These are phyloP conservation scores for Fusarium begoniae DNA, from an alignment of 2,329 filamentous ascomycete genomes.

Conservation along the genomic window DNA sequence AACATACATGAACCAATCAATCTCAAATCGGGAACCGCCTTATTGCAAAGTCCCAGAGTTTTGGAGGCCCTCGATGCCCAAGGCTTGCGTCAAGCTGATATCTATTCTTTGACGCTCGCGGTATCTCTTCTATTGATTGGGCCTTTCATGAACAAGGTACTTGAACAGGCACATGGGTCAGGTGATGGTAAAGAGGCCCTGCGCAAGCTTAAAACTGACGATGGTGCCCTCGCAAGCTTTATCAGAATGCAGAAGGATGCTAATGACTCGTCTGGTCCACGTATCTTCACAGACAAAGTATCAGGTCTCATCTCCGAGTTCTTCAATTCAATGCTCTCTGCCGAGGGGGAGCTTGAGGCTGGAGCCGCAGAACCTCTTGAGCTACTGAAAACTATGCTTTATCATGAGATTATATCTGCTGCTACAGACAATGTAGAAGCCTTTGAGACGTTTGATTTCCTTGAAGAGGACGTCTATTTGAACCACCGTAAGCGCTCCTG, in stretches of 20 bases:
- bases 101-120: not conserved
- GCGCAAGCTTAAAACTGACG: not conserved
- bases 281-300: not conserved
- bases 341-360: not conserved
- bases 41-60: not conserved
- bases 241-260: not conserved
- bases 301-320: not conserved
- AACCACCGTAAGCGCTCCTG: not conserved
- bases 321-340: not conserved
- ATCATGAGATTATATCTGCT: not conserved
- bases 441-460: not conserved
- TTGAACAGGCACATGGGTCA: not conserved
- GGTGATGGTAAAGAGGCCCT: not conserved
- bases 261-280: fast-evolving
- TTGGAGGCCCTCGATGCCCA: not conserved
- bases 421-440: not conserved
- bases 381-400: not conserved
- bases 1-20: not conserved
- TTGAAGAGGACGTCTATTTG: not conserved
- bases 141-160: not conserved
- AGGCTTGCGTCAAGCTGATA: not conserved
- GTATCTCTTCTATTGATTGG: not conserved
- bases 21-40: not conserved
- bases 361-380: not conserved
- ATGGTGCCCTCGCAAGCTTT: not conserved